phyloP scores from a whole-genome alignment of 192 early-diverging fungal genomes.

The Haplosporangium gracile region DNA sequence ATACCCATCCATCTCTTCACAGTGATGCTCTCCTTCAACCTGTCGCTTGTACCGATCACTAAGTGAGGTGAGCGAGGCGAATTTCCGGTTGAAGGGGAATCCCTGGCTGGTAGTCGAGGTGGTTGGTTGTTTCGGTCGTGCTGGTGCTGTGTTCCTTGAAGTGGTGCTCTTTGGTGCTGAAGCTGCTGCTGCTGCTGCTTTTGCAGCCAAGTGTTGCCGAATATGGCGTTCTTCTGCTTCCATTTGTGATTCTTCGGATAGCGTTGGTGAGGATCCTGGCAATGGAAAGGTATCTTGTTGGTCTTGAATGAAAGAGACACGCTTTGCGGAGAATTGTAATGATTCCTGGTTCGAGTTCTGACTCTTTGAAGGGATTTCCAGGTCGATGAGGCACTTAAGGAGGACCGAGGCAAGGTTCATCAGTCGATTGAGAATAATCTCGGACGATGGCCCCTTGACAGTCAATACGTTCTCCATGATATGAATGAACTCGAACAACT shows the following conservation, averaged over 20 bases:
- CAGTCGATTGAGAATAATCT: conserved; percentile 18
- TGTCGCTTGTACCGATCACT: conserved; percentile 24
- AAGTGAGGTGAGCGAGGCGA: conserved; percentile 21
- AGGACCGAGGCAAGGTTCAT: conserved; percentile 27
- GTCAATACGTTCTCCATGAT: conserved; percentile 7
- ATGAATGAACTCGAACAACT: conserved; percentile 32
- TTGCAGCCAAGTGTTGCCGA: not conserved
- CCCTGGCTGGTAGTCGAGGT: not conserved
- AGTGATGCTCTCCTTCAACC: not conserved
- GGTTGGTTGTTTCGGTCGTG: not conserved
- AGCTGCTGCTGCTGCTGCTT: not conserved
- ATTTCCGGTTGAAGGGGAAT: conserved; percentile 20
- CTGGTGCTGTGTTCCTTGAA: conserved; percentile 22
- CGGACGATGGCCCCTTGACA: not conserved
- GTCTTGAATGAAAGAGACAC: not conserved
- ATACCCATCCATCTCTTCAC: not conserved
- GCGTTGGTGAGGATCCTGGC: not conserved
- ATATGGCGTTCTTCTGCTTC: not conserved
- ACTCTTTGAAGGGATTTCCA: conserved; percentile 29
- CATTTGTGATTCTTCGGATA: not conserved
- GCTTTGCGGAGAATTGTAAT: not conserved
- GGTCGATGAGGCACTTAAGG: conserved; percentile 25
- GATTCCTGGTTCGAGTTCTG: conserved; percentile 8
- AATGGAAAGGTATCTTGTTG: not conserved
- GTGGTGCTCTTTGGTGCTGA: not conserved